Conservation (phyloP, 352 stramenopile genomes). For the Aphanomyces stellatus region DNA sequence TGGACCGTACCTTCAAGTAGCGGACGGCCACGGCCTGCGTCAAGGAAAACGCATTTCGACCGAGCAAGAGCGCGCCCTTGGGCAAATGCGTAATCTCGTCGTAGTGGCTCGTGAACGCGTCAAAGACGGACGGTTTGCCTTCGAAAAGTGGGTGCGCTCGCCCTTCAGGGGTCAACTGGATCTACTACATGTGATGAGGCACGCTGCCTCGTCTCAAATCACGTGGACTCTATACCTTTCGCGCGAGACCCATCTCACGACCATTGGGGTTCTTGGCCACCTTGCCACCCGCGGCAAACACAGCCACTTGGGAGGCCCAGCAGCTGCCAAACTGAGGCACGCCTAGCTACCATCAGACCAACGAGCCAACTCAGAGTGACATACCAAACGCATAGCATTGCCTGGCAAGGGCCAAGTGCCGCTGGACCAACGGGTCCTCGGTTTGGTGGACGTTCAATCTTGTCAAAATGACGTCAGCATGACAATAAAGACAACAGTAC, state of each 20-base stretch:
- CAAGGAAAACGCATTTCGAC: slow-evolving; percentile 44
- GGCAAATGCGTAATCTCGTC: slow-evolving; percentile 59
- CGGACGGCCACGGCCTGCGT: slow-evolving; percentile 49
- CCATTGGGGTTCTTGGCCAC: slow-evolving; percentile 54
- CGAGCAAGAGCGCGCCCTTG: slow-evolving; percentile 38
- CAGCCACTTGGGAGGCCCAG: slow-evolving; percentile 58
- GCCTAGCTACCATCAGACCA: slow-evolving; percentile 22
- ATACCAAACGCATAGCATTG: slow-evolving; percentile 20
- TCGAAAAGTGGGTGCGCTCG: slow-evolving; percentile 67
- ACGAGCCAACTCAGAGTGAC: slow-evolving; percentile 22
- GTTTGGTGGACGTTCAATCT: slow-evolving; percentile 47
- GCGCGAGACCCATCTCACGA: slow-evolving; percentile 54
- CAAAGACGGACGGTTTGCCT: slow-evolving; percentile 57
- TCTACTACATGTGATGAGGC: no score
- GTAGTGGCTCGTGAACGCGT: slow-evolving; percentile 67
- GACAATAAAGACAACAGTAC: no score
- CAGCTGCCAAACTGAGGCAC: slow-evolving; percentile 73
- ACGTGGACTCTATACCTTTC: slow-evolving; percentile 27
- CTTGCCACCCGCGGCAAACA: slow-evolving; percentile 39
- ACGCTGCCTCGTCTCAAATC: neutral
- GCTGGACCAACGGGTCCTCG: slow-evolving; percentile 38
- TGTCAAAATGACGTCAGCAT: neutral
- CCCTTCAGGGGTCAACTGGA: slow-evolving; percentile 40
- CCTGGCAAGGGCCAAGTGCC: slow-evolving; percentile 35
- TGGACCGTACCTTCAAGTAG: slow-evolving; percentile 31